Evolutionary conservation across 192 early-diverging fungal species (phyloP), one percentile per base, ranked within the genome.

Genomic region (Jimgerdemannia flammicorona): DNA sequence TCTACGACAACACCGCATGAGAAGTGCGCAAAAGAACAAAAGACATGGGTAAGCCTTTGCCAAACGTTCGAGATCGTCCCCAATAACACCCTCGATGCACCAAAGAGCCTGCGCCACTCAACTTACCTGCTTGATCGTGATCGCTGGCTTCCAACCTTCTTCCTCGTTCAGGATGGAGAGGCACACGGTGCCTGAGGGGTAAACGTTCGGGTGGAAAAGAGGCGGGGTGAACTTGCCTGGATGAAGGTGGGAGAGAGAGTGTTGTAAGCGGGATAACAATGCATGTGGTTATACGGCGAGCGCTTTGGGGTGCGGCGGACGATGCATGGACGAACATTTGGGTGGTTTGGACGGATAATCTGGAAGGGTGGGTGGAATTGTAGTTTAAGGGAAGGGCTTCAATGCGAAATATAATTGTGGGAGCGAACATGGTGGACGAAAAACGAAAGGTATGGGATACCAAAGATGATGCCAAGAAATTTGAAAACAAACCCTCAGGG

Each of bases 171-270:
- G 81, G 76, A 99, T 99, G 2, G 96, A 97, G 65, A 99, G 84
- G 73, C 98, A 99, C 20, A 99, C 96, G 3, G 96, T 98, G 72
- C 98, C 98, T 3, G 95, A 96, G 19, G 98, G 98, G 75, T 97
- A 99, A 29, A 99, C 91, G 77, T 99, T 99, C 3, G 97, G 97
- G 78, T 95, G 93, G 83, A 95, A 95, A n/a, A 94, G 86, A 54
- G 92, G 88, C 18, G 90, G 92, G 10, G 80, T 87, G 70, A 94
- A 95, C 82, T 93, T 90, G 49, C 49, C 49, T 59, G 14, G 6
- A 59, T 59, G 6, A 59, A 59, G 49, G 49, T 59, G 49, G 14
- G 49, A 10, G 49, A 59, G 14, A 59, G 49, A 6, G 49, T 54
- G 49, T 59, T 10, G 14, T 10, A 0, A 6, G 49, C 49, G 49